Base-by-base conservation (phyloP, 2,329 filamentous ascomycete species). In the Ceratocystis cacaofunesta region DNA sequence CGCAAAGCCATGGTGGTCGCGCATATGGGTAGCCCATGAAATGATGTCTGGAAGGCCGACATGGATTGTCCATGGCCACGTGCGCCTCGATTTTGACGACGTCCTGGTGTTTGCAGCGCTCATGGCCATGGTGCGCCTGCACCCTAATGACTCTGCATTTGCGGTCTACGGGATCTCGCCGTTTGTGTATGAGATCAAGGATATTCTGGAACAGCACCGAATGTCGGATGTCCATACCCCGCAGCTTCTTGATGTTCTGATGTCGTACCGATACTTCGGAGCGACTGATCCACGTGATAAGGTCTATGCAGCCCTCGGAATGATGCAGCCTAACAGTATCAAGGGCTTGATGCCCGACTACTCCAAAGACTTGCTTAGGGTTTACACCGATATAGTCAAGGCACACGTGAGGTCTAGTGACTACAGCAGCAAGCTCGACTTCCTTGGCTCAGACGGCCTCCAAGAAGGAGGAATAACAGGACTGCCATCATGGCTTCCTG, bases 251-350 rank as follows among this genome's bases (percentile, higher is more conserved):
- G 65, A 66, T 43, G 61, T 66, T 5, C 65, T 69, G 1, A 68
- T 67, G 43, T 60, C 67, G 3, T 68, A 66, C 52, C 65, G 68
- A 1, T 66, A 68, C 44, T 67, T 67, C 32, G 68, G 69, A 25
- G 67, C 69, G 7, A 67, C 67, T 12, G 70, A 71, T 60, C 68
- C 70, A n/a, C 65, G 69, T 22, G 70, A 71, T 65, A 71, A 71
- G 48, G 69, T 71, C 10, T 71, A 71, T 65, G 70, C 70, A 30
- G 67, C 70, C 8, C 68, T 71, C 1, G 70, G 70, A 1, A 68
- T 71, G 32, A 69, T 71, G 61, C 69, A 69, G 44, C 65, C 69
- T 19, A 69, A 69, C 48, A 68, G 69, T 28, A 62, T 69, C 22
- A 68, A 71, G 4, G 70, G 70, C 1, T 62, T 71, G 28, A 28